Percentiles rank a stretch among this genome's conserved stretches.
These are phyloP conservation scores for Dioscorea alata DNA, from an alignment of 106 monocot species.

Conservation along the genomic window DNA sequence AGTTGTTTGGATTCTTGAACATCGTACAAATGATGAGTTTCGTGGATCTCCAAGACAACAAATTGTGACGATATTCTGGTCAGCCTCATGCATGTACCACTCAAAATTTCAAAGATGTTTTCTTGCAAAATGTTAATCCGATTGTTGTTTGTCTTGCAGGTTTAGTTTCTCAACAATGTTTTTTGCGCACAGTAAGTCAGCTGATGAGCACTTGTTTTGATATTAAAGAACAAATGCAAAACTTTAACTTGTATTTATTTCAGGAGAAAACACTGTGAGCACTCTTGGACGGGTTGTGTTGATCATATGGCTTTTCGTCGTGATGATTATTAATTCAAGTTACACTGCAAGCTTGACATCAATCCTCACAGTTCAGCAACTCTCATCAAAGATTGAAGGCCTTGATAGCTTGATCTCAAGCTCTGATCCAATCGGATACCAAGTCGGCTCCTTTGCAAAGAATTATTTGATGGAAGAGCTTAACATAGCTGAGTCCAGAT, in stretches of 20 bases:
- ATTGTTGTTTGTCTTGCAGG: conserved; percentile 41
- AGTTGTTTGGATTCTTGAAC: conserved; percentile 39
- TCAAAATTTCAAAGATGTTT: too few relatives aligned
- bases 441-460: conserved; percentile 67
- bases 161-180: conserved; percentile 99
- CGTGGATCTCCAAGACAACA: conserved; percentile 24
- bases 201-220: too few relatives aligned
- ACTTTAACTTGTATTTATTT: conserved; percentile 1
- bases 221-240: not conserved
- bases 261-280: conserved; percentile 74
- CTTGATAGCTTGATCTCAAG: conserved; percentile 74
- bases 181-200: conserved; percentile 83
- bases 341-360: conserved; percentile 96
- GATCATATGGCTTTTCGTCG: conserved; percentile 88
- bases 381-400: conserved; percentile 58
- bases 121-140: too few relatives aligned
- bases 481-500: conserved; percentile 49
- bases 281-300: conserved; percentile 73
- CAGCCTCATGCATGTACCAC: not conserved
- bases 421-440: conserved; percentile 66
- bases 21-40: conserved; percentile 20
- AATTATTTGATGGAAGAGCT: conserved; percentile 72
- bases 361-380: conserved; percentile 87
- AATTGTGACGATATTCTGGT: conserved; percentile 31
- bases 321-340: conserved; percentile 87